Conservation (phyloP, 1,284 basidiomycete species). For the Austroboletus novae-zelandiae region DNA sequence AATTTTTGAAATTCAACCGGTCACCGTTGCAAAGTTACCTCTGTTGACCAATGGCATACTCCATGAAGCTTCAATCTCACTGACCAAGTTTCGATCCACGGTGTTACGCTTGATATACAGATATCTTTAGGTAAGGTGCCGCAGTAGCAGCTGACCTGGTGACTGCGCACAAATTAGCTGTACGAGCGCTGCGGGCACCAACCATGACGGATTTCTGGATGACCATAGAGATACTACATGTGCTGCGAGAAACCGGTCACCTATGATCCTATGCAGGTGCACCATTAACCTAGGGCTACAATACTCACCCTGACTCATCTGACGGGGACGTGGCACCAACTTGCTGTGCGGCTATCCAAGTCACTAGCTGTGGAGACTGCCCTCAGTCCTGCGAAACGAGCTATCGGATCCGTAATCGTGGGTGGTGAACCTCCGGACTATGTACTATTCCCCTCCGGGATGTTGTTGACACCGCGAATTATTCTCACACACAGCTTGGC, state of each 20-base stretch:
- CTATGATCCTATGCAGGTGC: background rate
- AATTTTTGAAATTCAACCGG: conserved; percentile 5
- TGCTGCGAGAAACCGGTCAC: background rate
- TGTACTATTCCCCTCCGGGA: conserved; percentile 8
- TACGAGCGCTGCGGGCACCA: background rate
- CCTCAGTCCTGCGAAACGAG: background rate
- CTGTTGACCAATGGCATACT: background rate
- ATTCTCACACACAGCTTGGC: conserved; percentile 36
- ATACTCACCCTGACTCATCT: background rate
- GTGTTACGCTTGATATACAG: too few relatives aligned
- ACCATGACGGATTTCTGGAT: background rate
- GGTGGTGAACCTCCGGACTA: background rate
- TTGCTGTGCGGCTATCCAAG: conserved; percentile 13
- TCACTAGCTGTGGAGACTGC: background rate
- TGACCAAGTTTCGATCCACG: too few relatives aligned
- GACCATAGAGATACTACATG: too few relatives aligned
- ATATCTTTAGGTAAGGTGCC: background rate
- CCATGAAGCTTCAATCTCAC: too few relatives aligned
- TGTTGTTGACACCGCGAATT: conserved; percentile 9
- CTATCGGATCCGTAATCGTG: conserved; percentile 1
- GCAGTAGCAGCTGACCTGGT: conserved; percentile 4
- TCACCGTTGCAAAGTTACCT: too few relatives aligned
- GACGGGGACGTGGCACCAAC: background rate
- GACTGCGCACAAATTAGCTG: background rate
- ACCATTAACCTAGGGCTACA: background rate